These are phyloP conservation scores for Petunia hybrid DNA, from an alignment of 305 asterid genomes.

Conservation along the genomic window DNA sequence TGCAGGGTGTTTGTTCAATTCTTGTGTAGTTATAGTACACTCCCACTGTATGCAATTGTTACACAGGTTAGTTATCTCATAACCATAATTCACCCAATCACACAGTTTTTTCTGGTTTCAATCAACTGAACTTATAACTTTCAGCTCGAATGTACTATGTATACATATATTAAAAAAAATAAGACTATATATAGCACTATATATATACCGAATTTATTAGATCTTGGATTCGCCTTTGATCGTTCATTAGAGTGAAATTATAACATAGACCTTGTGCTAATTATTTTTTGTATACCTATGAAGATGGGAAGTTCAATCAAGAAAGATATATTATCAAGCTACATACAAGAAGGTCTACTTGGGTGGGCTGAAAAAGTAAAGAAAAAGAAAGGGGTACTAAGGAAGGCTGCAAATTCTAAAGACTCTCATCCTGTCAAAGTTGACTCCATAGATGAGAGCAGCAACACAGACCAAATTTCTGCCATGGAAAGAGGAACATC, in stretches of 20 bases:
- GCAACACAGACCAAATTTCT: background rate
- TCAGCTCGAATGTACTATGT: too few species aligned
- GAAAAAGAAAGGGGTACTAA: background rate
- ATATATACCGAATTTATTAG: too few species aligned
- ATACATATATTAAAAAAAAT: too few species aligned
- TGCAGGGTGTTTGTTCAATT: conserved; percentile 60
- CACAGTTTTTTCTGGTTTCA: background rate
- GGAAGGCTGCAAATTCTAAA: background rate
- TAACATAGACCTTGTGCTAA: too few species aligned
- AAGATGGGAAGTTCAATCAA: conserved; percentile 63
- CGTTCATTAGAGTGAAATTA: too few species aligned
- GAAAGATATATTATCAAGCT: conserved; percentile 50
- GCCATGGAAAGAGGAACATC: background rate
- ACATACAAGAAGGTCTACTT: conserved; percentile 43
- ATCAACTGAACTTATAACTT: background rate
- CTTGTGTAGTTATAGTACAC: conserved; percentile 65
- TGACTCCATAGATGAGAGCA: background rate
- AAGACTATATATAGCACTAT: too few species aligned
- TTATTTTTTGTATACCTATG: background rate
- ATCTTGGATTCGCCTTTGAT: too few species aligned
- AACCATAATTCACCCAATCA: background rate
- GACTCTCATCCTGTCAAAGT: conserved; percentile 17
- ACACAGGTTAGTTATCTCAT: conserved; percentile 47
- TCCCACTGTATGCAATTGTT: conserved; percentile 66
- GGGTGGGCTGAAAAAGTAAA: conserved; percentile 58